Base-by-base conservation (phyloP, 352 stramenopile genomes). In the Phytophthora idaei region DNA sequence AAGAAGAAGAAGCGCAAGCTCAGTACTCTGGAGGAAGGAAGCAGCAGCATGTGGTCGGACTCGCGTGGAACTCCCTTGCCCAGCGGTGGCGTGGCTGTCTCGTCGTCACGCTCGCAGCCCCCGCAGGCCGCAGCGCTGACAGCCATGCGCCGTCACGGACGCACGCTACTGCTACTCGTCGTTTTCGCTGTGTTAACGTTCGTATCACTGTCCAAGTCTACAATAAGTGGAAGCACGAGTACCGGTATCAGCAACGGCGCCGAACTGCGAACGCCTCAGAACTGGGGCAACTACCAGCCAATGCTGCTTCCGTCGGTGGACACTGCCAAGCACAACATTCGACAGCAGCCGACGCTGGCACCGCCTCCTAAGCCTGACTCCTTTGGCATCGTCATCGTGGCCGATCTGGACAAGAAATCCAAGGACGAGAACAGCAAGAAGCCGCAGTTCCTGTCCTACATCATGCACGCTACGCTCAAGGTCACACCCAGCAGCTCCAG, bases 381-480 rank as follows among this genome's bases (percentile, higher is more conserved):
- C 36, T 90, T 94, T 29, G 82, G 82, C 12, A 72, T 99, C 71
- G 90, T 97, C 11, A 90, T 97, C 17, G 93, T 99, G n/a, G 97
- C 97, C 1, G 97, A 99, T 77, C 72, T 99, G 44, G 97, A 99
- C 81, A 97, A 98, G 76, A 83, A 98, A 36, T 97, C 87, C 54
- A 87, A 90, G 36, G 85, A 97, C 52, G 69, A 84, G 36, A 85
- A 78, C 64, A 93, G 77, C 61, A 92, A 91, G 62, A 98, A 98
- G 71, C 90, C 89, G 15, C 74, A 85, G 8, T 99, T 96, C 69
- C 76, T 89, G 69, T 98, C 90, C 61, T 93, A 92, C 58, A 75
- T 99, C 48, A 81, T 98, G 60, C 94, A 97, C 60, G 95, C 85
- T 34, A 94, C 85, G 49, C 83, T 99, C 42, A 93, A 87, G 44